phyloP scores from a whole-genome alignment of 176 grass and related monocot species.

The Hordeum marinum region DNA sequence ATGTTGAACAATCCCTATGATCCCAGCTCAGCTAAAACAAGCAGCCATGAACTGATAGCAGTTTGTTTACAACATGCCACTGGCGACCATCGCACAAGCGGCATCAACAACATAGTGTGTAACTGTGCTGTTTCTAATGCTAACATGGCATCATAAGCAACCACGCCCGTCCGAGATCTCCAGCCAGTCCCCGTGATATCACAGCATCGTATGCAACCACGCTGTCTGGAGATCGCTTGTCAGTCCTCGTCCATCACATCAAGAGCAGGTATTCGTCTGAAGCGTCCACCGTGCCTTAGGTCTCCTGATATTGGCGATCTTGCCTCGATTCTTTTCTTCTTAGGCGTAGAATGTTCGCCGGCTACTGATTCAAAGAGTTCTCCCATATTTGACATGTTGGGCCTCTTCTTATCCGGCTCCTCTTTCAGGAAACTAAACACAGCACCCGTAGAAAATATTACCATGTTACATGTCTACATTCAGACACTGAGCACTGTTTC shows the following conservation, averaged over 20 bases:
- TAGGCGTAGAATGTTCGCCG: constrained; percentile 38
- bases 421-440: constrained; percentile 62
- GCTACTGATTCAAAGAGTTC: constrained; percentile 60
- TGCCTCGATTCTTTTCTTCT: constrained; percentile 49
- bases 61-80: not conserved
- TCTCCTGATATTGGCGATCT: constrained; percentile 22
- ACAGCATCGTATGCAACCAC: not conserved
- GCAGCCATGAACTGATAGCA: not conserved
- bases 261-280: constrained; percentile 69
- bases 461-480: not conserved
- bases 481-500: not conserved
- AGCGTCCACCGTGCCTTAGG: constrained; percentile 38
- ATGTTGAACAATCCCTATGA: not conserved
- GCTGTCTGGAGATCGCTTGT: not conserved
- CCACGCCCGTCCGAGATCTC: not conserved
- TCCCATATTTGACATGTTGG: constrained; percentile 64
- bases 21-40: not conserved
- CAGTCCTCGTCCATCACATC: constrained; percentile 61
- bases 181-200: constrained; percentile 26
- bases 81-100: not conserved
- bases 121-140: not conserved
- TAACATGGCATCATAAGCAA: not conserved
- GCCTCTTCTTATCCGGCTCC: constrained; percentile 68
- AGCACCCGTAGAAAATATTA: constrained; percentile 5
- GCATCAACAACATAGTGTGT: not conserved